Conservation (phyloP, 345 rosid genomes). For the Mallotus nudiflorus region DNA sequence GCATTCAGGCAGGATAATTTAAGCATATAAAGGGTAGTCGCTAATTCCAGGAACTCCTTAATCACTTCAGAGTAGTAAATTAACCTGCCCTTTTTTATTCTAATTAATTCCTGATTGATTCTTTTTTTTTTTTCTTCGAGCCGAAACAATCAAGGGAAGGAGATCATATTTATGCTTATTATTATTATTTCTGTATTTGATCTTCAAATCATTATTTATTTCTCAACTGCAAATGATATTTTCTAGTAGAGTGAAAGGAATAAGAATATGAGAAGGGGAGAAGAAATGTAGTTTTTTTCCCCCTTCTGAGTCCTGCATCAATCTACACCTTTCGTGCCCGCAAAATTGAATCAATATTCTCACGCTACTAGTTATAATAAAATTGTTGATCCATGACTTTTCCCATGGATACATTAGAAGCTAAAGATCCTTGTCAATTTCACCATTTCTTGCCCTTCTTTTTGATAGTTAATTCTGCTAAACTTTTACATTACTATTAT, state of each 20-base stretch:
- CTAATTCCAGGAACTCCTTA: slow-evolving; percentile 18
- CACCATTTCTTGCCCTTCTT: too few relatives aligned
- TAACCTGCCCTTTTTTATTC: slow-evolving; percentile 15
- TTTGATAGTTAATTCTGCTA: too few relatives aligned
- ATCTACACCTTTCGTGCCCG: background rate
- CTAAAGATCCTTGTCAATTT: too few relatives aligned
- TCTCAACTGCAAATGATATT: too few relatives aligned
- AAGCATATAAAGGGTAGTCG: slow-evolving; percentile 24
- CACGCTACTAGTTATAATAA: background rate
- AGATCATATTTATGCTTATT: slow-evolving; percentile 1
- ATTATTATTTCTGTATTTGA: background rate
- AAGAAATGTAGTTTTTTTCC: too few relatives aligned
- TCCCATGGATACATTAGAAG: background rate
- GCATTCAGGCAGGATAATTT: slow-evolving; percentile 16
- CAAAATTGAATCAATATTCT: background rate
- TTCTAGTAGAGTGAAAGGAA: background rate
- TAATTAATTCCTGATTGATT: slow-evolving; percentile 22
- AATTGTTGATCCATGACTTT: background rate
- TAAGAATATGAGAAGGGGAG: background rate
- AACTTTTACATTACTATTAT: too few relatives aligned
- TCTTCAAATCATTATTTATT: too few relatives aligned
- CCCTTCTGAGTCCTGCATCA: too few relatives aligned
- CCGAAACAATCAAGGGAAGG: slow-evolving; percentile 11
- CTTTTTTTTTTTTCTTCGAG: slow-evolving; percentile 15
- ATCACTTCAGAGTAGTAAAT: slow-evolving; percentile 26